Conservation (phyloP, 495 filamentous ascomycete genomes). For the Rusavskia elegans region DNA sequence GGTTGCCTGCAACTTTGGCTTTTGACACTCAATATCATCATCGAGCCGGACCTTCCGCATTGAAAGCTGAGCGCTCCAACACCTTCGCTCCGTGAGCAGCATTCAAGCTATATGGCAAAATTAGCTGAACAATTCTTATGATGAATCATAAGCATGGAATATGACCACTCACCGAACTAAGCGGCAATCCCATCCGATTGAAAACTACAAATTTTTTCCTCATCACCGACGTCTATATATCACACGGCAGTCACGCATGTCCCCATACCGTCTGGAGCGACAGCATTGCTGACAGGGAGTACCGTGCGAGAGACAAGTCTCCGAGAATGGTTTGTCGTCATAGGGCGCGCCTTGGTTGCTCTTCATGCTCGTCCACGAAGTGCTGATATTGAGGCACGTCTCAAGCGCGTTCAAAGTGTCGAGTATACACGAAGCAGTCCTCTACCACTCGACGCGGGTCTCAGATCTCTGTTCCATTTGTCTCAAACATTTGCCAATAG, state of each 20-base stretch:
- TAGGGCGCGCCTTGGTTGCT: neutral
- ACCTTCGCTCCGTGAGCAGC: neutral
- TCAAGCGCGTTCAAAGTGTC: neutral
- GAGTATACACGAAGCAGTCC: neutral
- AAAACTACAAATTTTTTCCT: slow-evolving; percentile 21
- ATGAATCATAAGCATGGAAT: neutral
- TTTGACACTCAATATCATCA: slow-evolving; percentile 35
- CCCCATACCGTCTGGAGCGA: neutral
- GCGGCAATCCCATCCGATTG: slow-evolving; percentile 20
- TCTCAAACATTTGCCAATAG: slow-evolving; percentile 22
- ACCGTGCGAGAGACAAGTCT: neutral
- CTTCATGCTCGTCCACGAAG: neutral
- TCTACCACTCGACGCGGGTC: slow-evolving; percentile 7
- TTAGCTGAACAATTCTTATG: neutral
- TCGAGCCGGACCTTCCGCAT: slow-evolving; percentile 15
- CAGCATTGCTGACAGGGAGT: neutral
- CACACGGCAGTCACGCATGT: neutral
- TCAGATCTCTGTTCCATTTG: slow-evolving; percentile 33
- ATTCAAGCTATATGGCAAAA: neutral
- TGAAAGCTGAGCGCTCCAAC: no score
- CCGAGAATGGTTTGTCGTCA: slow-evolving; percentile 1
- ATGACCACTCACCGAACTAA: slow-evolving; percentile 1
- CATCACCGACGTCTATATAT: slow-evolving; percentile 8
- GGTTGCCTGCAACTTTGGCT: slow-evolving; percentile 42
- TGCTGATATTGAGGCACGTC: neutral